A percentile compares a stretch with the other conserved stretches of the same genome.
Conservation (phyloP, 2,329 filamentous ascomycete genomes). For the Aspergillus floridensis region DNA sequence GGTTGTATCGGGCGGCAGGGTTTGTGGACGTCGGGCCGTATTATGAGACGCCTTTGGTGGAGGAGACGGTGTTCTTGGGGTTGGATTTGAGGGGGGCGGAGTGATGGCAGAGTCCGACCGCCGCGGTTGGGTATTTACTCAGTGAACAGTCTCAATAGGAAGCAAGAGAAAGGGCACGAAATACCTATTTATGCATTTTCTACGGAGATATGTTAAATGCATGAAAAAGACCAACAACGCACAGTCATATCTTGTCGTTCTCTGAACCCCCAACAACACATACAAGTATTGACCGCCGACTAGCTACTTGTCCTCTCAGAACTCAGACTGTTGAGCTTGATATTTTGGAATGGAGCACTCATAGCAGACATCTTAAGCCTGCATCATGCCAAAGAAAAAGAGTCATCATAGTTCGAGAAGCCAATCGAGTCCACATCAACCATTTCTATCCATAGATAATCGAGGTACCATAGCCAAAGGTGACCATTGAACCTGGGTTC, state of each 20-base stretch:
- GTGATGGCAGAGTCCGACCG: neutral
- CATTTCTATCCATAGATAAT: neutral
- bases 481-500: neutral
- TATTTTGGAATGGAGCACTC: constrained; percentile 23
- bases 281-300: neutral
- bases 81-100: constrained; percentile 20
- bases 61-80: constrained; percentile 54
- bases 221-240: neutral
- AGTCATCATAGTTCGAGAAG: constrained; percentile 27
- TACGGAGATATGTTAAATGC: neutral
- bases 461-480: neutral
- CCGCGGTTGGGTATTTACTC: neutral
- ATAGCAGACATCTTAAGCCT: constrained; percentile 16
- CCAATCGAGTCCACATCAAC: neutral
- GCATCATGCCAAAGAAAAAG: constrained; percentile 26
- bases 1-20: constrained; percentile 51
- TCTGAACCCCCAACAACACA: neutral
- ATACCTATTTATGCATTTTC: neutral
- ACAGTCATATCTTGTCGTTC: neutral
- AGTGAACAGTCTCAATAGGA: no score
- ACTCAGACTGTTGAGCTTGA: constrained; percentile 38
- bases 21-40: constrained; percentile 54
- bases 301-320: constrained; percentile 1
- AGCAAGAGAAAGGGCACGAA: neutral
- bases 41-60: constrained; percentile 56